These are phyloP conservation scores for Manihot esculenta DNA, from an alignment of 441 rosid genomes.

Conservation along the genomic window DNA sequence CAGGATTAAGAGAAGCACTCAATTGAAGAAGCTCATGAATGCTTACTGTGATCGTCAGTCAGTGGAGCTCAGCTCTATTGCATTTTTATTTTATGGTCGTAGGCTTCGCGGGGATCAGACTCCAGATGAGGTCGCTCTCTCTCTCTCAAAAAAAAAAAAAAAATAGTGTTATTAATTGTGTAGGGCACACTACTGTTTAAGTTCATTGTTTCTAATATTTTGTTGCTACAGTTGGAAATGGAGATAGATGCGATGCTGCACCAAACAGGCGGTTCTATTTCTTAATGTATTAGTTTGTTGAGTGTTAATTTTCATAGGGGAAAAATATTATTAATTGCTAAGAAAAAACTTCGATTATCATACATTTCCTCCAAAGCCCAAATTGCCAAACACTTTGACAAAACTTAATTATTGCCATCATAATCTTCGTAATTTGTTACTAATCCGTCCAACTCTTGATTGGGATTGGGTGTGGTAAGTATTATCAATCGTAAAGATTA, in stretches of 20 bases:
- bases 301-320: not conserved
- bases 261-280: constrained; percentile 61
- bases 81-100: constrained; percentile 66
- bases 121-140: constrained; percentile 49
- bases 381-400: no score
- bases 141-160: no score
- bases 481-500: no score
- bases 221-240: constrained; percentile 61
- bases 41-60: constrained; percentile 68
- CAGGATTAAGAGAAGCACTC: constrained; percentile 67
- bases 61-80: constrained; percentile 55
- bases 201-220: constrained; percentile 2
- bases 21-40: constrained; percentile 65
- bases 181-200: not conserved
- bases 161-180: not conserved
- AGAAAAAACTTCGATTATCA: no score
- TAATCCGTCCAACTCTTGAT: no score
- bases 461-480: no score
- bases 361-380: no score
- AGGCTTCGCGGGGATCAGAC: constrained; percentile 63
- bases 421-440: no score
- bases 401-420: no score
- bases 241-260: constrained; percentile 88
- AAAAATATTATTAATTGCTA: no score
- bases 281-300: not conserved